Percentiles rank a stretch among this genome's conserved stretches.
Conservation (phyloP, 1,139 yeast species). For the Torulaspora globosa region DNA sequence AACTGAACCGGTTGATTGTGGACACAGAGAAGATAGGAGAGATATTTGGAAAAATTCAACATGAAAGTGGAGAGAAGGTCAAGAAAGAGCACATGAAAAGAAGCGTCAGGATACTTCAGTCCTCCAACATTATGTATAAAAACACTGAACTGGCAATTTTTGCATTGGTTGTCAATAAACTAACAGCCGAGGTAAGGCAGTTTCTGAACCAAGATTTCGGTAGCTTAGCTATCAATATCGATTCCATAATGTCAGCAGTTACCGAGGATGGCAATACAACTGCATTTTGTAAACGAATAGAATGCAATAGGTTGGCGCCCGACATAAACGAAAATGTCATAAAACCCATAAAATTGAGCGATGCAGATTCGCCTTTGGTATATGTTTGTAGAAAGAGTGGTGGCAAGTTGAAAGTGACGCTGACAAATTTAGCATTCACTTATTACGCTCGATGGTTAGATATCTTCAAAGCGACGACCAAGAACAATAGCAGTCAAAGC, state of each 20-base stretch:
- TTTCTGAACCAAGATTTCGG: slow-evolving; percentile 46
- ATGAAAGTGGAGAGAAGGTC: slow-evolving; percentile 1
- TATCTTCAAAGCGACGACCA: slow-evolving; percentile 14
- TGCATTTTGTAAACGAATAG: slow-evolving; percentile 28
- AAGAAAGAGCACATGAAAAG: slow-evolving; percentile 17
- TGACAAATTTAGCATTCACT: slow-evolving; percentile 47
- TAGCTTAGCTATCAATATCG: slow-evolving; percentile 35
- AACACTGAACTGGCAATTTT: slow-evolving; percentile 28
- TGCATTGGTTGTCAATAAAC: slow-evolving; percentile 20
- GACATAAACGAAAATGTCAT: slow-evolving; percentile 37
- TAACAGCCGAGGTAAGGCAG: slow-evolving; percentile 33
- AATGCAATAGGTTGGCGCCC: slow-evolving; percentile 27
- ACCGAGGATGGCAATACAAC: slow-evolving; percentile 38
- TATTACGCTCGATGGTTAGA: slow-evolving; percentile 57
- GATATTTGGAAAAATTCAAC: not conserved
- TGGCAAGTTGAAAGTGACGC: slow-evolving; percentile 38
- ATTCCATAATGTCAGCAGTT: slow-evolving; percentile 37
- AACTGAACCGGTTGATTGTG: slow-evolving; percentile 10
- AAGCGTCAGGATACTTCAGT: slow-evolving; percentile 28
- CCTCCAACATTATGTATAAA: slow-evolving; percentile 30
- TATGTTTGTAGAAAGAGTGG: slow-evolving; percentile 32
- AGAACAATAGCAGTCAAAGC: slow-evolving; percentile 6
- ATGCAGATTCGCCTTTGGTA: slow-evolving; percentile 38
- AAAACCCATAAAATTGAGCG: slow-evolving; percentile 33
- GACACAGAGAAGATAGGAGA: slow-evolving; percentile 8